Percentiles rank a stretch among this genome's conserved stretches.
Conservation (phyloP, 2,329 filamentous ascomycete genomes). For the Fusarium brachygibbosum region DNA sequence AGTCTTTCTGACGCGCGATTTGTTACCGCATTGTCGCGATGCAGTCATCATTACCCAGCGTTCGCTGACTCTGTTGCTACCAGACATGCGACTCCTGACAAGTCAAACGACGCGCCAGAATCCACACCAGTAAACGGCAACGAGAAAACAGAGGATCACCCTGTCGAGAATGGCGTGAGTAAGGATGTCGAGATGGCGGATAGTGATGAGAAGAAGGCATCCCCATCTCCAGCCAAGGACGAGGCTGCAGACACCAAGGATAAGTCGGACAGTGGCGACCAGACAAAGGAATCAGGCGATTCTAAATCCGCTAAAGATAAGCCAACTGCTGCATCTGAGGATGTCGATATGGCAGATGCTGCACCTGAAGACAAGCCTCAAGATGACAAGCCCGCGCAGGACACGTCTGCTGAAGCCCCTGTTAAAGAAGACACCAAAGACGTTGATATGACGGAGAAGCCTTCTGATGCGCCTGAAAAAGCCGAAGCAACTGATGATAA, state of each 20-base stretch:
- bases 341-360: constrained; percentile 37
- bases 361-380: constrained; percentile 16
- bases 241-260: constrained; percentile 27
- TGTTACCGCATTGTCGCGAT: constrained; percentile 29
- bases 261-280: constrained; percentile 6
- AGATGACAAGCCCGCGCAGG: constrained; percentile 17
- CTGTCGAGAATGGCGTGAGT: constrained; percentile 46
- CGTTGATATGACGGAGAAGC: constrained; percentile 48
- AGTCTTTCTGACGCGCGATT: constrained; percentile 12
- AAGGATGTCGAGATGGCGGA: constrained; percentile 45
- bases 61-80: constrained; percentile 45
- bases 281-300: constrained; percentile 19
- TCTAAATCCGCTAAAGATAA: constrained; percentile 13
- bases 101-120: constrained; percentile 40
- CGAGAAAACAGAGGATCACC: constrained; percentile 39
- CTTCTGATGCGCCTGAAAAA: constrained; percentile 31
- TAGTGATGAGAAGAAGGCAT: constrained; percentile 28
- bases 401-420: constrained; percentile 15
- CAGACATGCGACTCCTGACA: constrained; percentile 49
- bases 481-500: constrained; percentile 36
- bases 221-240: constrained; percentile 13
- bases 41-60: constrained; percentile 19
- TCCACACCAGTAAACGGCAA: constrained; percentile 48
- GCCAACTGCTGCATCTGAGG: constrained; percentile 12
- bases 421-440: constrained; percentile 42